phyloP scores from a whole-genome alignment of 306 rosid species.

The Chamaecrista fasciculata region DNA sequence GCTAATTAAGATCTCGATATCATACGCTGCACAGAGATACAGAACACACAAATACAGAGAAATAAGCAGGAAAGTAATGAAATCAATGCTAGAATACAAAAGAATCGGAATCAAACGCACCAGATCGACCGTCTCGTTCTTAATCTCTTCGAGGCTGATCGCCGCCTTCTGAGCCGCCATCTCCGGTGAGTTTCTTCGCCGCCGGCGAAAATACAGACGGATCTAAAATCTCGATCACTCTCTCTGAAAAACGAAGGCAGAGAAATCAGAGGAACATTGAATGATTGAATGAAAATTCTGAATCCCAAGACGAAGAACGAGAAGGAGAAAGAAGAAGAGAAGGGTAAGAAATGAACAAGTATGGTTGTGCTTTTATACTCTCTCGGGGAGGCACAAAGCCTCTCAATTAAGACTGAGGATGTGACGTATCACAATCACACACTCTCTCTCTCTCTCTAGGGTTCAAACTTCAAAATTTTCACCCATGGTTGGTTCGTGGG shows the following conservation, averaged over 20 bases:
- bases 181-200: not conserved
- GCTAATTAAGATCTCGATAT: slow-evolving; percentile 14
- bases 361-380: slow-evolving; percentile 22
- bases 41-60: not conserved
- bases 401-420: not conserved
- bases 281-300: slow-evolving; percentile 32
- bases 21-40: not conserved
- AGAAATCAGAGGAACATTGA: not conserved
- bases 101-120: slow-evolving; percentile 34
- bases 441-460: too few relatives aligned
- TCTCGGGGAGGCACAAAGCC: too few relatives aligned
- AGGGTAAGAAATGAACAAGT: not conserved
- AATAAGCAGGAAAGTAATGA: not conserved
- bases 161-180: slow-evolving; percentile 49
- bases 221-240: too few relatives aligned
- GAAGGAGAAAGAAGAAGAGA: not conserved
- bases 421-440: too few relatives aligned
- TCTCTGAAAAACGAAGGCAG: too few relatives aligned
- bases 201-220: not conserved
- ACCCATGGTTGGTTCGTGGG: too few relatives aligned
- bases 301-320: slow-evolving; percentile 30
- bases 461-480: too few relatives aligned
- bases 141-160: slow-evolving; percentile 67
- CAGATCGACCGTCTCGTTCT: slow-evolving; percentile 92
- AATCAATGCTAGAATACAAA: not conserved